phyloP scores from a whole-genome alignment of 2,329 filamentous ascomycete genomes.

The Beauveria asiatica region DNA sequence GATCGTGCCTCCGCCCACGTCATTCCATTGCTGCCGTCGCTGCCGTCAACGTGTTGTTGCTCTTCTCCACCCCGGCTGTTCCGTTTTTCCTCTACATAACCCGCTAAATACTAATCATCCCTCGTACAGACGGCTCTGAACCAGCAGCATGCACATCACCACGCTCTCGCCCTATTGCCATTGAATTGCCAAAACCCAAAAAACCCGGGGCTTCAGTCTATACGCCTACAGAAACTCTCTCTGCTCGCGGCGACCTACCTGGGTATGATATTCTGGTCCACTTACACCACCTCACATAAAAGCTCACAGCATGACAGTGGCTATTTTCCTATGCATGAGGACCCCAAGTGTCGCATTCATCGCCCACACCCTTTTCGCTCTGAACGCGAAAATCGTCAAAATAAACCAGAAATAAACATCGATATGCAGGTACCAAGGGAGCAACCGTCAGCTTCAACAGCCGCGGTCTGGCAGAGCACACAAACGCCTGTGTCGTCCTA shows the following conservation, averaged over 20 bases:
- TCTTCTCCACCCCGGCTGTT: not conserved
- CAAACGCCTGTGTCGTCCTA: slow-evolving; percentile 42
- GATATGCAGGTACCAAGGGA: slow-evolving; percentile 4
- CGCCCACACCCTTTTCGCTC: slow-evolving; percentile 44
- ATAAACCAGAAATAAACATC: not conserved
- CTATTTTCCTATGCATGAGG: slow-evolving; percentile 54
- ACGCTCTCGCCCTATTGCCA: slow-evolving; percentile 43
- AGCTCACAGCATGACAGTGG: slow-evolving; percentile 30
- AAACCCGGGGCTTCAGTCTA: slow-evolving; percentile 32
- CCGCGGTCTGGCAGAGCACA: slow-evolving; percentile 18
- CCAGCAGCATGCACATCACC: slow-evolving; percentile 16
- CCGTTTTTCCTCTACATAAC: not conserved
- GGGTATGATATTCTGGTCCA: slow-evolving; percentile 37
- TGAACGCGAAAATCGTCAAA: slow-evolving; percentile 25
- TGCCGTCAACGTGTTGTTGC: not conserved
- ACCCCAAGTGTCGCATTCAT: slow-evolving; percentile 37
- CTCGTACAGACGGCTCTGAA: slow-evolving; percentile 8
- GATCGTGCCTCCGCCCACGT: slow-evolving; percentile 8
- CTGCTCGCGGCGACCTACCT: slow-evolving; percentile 48
- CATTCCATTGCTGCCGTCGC: not conserved
- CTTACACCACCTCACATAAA: slow-evolving; percentile 2
- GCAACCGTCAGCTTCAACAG: not conserved
- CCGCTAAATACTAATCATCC: slow-evolving; percentile 2
- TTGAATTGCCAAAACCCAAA: slow-evolving; percentile 37
- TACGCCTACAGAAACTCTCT: slow-evolving; percentile 42